Evolutionary conservation across 305 asterid species (phyloP).

Genomic region (Andrographis paniculata): DNA sequence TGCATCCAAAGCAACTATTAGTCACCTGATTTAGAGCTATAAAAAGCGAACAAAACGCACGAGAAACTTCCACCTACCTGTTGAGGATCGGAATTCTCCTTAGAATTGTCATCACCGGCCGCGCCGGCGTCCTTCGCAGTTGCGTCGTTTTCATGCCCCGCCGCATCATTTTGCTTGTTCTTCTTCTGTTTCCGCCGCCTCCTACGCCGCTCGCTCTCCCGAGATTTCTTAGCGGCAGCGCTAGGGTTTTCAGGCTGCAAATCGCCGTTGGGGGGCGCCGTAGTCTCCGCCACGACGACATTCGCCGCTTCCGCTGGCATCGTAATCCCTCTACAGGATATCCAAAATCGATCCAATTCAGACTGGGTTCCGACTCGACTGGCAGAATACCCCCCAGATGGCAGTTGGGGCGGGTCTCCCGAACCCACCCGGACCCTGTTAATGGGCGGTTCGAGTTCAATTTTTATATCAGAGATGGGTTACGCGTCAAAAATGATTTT

Average conservation of each 20-base stretch:
- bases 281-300: slow-evolving; percentile 29
- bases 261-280: slow-evolving; percentile 42
- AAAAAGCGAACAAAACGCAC: neutral
- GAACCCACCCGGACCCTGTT: no score
- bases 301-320: slow-evolving; percentile 74
- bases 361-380: no score
- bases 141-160: slow-evolving; percentile 47
- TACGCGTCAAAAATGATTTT: no score
- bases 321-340: slow-evolving; percentile 8
- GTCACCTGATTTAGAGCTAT: no score
- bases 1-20: no score
- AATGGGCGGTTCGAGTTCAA: no score
- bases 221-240: slow-evolving; percentile 50
- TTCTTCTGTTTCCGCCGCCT: slow-evolving; percentile 92
- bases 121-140: slow-evolving; percentile 42
- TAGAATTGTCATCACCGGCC: slow-evolving; percentile 37
- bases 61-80: slow-evolving; percentile 32
- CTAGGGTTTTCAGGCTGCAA: slow-evolving; percentile 58
- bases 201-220: slow-evolving; percentile 75
- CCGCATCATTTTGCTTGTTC: slow-evolving; percentile 38
- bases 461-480: no score
- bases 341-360: slow-evolving; percentile 2
- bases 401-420: no score
- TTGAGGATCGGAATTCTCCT: slow-evolving; percentile 62
- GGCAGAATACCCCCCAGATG: no score